A percentile compares a stretch with the other conserved stretches of the same genome.
Conservation (phyloP, 805 yeast genomes). For the Nakazawaea molendinolei region DNA sequence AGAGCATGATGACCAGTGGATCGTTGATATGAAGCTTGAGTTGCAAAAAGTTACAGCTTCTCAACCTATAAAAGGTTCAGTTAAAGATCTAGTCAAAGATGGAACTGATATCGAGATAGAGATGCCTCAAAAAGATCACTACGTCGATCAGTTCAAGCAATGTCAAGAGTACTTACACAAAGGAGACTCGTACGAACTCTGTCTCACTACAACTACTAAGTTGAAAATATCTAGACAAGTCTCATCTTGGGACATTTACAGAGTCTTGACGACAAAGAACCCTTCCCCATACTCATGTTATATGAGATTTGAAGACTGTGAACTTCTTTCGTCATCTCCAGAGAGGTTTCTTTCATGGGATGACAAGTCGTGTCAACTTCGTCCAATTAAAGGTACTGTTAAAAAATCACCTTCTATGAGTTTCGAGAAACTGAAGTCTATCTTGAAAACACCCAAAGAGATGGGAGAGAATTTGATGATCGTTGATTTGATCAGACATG, state of each 20-base stretch:
- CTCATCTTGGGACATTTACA: slow-evolving; percentile 75
- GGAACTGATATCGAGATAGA: slow-evolving; percentile 23
- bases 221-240: slow-evolving; percentile 43
- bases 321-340: slow-evolving; percentile 83
- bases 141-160: slow-evolving; percentile 44
- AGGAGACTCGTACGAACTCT: slow-evolving; percentile 93
- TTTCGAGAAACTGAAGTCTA: slow-evolving; percentile 49
- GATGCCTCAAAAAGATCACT: slow-evolving; percentile 47
- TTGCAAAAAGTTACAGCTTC: no score
- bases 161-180: slow-evolving; percentile 64
- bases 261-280: slow-evolving; percentile 59
- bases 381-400: slow-evolving; percentile 97
- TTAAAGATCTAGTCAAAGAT: background rate
- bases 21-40: slow-evolving; percentile 16
- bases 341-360: slow-evolving; percentile 88
- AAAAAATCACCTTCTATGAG: slow-evolving; percentile 52
- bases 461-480: slow-evolving; percentile 96
- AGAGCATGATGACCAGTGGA: slow-evolving; percentile 33
- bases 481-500: slow-evolving; percentile 92
- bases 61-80: background rate
- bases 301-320: slow-evolving; percentile 58
- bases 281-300: slow-evolving; percentile 93
- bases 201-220: slow-evolving; percentile 73
- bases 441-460: slow-evolving; percentile 82
- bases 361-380: slow-evolving; percentile 54